These are phyloP conservation scores for Candida gigantensis DNA, from an alignment of 1,139 yeast species.

Conservation along the genomic window DNA sequence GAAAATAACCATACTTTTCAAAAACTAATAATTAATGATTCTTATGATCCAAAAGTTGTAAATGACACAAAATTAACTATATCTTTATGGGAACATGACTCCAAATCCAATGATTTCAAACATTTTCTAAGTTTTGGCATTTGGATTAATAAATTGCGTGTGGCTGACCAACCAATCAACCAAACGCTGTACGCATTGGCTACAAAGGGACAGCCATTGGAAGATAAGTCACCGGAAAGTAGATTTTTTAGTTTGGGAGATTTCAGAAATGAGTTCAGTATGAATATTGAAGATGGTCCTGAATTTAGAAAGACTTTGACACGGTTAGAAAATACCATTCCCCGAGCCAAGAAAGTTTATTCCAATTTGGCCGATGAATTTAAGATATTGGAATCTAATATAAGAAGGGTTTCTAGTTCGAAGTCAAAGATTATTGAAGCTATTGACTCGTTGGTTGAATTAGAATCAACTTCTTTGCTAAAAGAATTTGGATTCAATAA, in stretches of 20 bases:
- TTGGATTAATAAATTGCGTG: conserved; percentile 27
- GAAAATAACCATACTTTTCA: conserved; percentile 21
- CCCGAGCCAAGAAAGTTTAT: conserved; percentile 46
- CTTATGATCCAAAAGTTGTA: conserved; percentile 20
- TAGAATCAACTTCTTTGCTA: conserved; percentile 24
- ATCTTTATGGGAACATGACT: conserved; percentile 32
- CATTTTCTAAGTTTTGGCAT: conserved; percentile 31
- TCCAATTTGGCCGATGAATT: conserved; percentile 36
- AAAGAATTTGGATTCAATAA: conserved; percentile 24
- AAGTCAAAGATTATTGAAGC: conserved; percentile 28
- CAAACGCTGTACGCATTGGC: conserved; percentile 6
- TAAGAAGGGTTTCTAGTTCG: conserved; percentile 21
- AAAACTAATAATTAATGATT: conserved; percentile 34
- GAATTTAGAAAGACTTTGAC: conserved; percentile 60
- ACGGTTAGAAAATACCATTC: conserved; percentile 55
- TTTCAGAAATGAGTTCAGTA: conserved; percentile 32
- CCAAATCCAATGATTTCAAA: conserved; percentile 17
- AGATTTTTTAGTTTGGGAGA: conserved; percentile 19
- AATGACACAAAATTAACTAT: conserved; percentile 26
- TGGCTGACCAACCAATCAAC: conserved; percentile 1
- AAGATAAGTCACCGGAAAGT: conserved; percentile 9
- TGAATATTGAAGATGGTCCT: conserved; percentile 69
- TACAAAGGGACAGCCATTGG: conserved; percentile 10
- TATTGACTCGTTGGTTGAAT: conserved; percentile 21
- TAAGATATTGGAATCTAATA: conserved; percentile 27